A percentile compares a stretch with the other conserved stretches of the same genome.
Evolutionary conservation across 139 green algal species (phyloP).

Genomic region (Chlamydomonas sphaeroides): DNA sequence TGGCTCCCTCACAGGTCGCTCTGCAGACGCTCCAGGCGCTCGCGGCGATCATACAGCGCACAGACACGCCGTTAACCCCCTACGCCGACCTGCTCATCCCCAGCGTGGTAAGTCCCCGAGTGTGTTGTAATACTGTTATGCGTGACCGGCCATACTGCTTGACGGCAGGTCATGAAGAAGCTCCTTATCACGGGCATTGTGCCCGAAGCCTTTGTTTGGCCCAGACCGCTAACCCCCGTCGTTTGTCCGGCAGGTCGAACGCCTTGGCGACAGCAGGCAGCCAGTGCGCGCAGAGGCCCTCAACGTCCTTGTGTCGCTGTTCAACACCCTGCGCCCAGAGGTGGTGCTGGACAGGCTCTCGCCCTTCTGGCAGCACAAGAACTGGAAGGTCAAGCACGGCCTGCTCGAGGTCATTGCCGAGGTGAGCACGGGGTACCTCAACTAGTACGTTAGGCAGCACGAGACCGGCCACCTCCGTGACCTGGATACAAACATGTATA

Average conservation of each 20-base stretch:
- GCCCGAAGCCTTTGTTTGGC: no score
- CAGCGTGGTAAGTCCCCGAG: slow-evolving; percentile 55
- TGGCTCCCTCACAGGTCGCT: slow-evolving; percentile 15
- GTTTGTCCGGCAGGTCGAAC: slow-evolving; percentile 64
- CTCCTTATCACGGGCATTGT: no score
- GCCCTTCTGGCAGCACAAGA: slow-evolving; percentile 56
- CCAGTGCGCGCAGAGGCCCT: slow-evolving; percentile 58
- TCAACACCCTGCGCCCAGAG: slow-evolving; percentile 29
- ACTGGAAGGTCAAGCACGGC: slow-evolving; percentile 65
- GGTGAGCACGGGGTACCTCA: no score
- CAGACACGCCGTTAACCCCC: slow-evolving; percentile 11
- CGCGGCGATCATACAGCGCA: slow-evolving; percentile 7
- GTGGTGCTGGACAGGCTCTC: slow-evolving; percentile 50
- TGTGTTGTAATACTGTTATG: no score
- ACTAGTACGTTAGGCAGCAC: no score
- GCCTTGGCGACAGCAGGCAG: slow-evolving; percentile 59
- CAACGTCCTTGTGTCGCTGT: slow-evolving; percentile 56
- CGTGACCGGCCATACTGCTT: no score
- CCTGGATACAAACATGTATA: no score
- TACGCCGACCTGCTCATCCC: slow-evolving; percentile 44
- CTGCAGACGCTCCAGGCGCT: slow-evolving; percentile 52
- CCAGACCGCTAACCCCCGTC: no score
- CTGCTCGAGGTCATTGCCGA: slow-evolving; percentile 66
- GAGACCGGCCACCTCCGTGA: no score
- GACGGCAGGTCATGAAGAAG: no score